Base-by-base conservation (phyloP, 108 stramenopile species). In the Cyclotella choctawhatcheeana region DNA sequence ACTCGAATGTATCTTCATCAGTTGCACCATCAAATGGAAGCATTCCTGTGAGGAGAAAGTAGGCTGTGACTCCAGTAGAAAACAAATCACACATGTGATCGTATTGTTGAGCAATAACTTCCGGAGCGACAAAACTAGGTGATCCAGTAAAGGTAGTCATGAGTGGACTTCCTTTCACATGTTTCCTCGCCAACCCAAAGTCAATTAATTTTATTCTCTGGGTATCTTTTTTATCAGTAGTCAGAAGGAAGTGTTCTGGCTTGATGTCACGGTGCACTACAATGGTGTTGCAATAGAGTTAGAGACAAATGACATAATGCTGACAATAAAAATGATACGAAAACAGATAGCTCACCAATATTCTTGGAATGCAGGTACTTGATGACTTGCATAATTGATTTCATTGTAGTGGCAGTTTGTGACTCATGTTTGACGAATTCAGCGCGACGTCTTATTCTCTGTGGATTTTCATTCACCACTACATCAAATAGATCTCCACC, bases 61-160 rank as follows among this genome's bases (percentile, higher is more conserved):
- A 78, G 22, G 77, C 70, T 7, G 70, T 78, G 13, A 78, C 77
- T 17, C 77, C 77, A 34, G 58, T 51, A 21, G 77, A 78, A 29
- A 67, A 78, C 32, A 64, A 50, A 58, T 78, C 77, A 60, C 77
- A 78, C 64, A 60, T 66, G 21, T 78, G 64, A 52, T 71, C 77
- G 51, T 78, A 78, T 43, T 48, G 55, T 32, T 69, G 44, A 21
- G 69, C 77, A 66, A 78, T 78, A 34, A 78, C 69, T 44, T 78
- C 77, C 0, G 77, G 77, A 26, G 77, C 77, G 14, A 78, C 77
- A 67, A 71, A 71, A 44, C 64, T 71, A 7, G 77, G 69, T 18
- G 77, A 78, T 30, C 77, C 77, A 0, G 77, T 71, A 44, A 78
- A 78, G 2, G 77, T 71, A 13, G 67, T 59, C 77, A 78, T 78